A percentile compares a stretch with the other conserved stretches of the same genome.
Evolutionary conservation across 768 basidiomycete species (phyloP).

Genomic region (Phaeolepiota aurea): DNA sequence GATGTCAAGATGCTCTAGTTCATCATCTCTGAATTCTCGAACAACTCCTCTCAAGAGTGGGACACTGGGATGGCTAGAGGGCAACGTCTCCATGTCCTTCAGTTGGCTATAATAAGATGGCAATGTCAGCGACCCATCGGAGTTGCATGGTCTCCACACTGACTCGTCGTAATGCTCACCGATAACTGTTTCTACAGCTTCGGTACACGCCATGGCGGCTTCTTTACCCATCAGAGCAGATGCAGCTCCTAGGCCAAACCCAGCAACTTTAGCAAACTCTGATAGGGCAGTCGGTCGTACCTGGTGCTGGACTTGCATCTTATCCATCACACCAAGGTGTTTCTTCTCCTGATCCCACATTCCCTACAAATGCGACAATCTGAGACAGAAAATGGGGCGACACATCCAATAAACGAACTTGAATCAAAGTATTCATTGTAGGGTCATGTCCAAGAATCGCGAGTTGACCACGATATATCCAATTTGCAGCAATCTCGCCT

Average conservation of each 20-base stretch:
- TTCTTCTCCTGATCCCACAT: conserved; percentile 98
- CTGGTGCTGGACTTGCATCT: conserved; percentile 73
- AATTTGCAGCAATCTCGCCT: conserved; percentile 93
- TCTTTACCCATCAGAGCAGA: conserved; percentile 88
- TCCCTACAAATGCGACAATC: conserved; percentile 51
- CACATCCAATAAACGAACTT: conserved; percentile 35
- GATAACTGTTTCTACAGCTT: conserved; percentile 96
- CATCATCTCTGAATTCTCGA: conserved; percentile 86
- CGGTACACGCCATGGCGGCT: conserved; percentile 97
- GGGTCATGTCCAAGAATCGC: conserved; percentile 59
- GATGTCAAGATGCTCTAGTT: conserved; percentile 88
- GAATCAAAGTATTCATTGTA: conserved; percentile 55
- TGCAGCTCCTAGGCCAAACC: conserved; percentile 76
- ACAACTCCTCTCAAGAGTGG: conserved; percentile 66
- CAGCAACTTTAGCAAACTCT: conserved; percentile 79
- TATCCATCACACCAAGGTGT: conserved; percentile 82
- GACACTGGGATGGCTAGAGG: conserved; percentile 69
- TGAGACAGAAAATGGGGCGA: background rate
- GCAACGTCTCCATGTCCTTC: conserved; percentile 56
- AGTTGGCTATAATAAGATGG: conserved; percentile 55
- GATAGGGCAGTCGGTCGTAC: conserved; percentile 79
- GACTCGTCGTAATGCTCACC: conserved; percentile 98
- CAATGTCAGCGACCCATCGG: background rate
- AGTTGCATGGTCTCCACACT: no score
- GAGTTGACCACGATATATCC: conserved; percentile 87